Conservation (phyloP, 208 protist species). For the Crithidia thermophila region DNA sequence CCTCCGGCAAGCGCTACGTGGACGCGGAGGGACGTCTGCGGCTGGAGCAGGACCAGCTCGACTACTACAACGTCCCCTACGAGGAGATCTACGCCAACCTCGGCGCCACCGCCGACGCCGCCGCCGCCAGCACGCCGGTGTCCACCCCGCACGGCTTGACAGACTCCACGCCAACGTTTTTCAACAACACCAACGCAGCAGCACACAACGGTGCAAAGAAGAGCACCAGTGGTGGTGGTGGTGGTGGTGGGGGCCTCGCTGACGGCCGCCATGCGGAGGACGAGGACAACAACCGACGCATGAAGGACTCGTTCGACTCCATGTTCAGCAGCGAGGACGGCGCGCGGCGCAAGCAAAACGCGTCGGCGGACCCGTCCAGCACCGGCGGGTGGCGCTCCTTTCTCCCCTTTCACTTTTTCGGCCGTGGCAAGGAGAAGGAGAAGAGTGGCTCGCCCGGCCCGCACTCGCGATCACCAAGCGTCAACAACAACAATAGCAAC, state of each 20-base stretch:
- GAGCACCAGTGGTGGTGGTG: too few species aligned
- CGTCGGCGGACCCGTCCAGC: background rate
- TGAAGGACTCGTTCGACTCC: background rate
- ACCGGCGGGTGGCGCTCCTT: slow-evolving; percentile 8
- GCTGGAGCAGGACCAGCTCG: slow-evolving; percentile 12
- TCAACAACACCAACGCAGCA: background rate
- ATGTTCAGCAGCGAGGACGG: background rate
- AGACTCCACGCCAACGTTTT: background rate
- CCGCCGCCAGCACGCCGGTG: background rate
- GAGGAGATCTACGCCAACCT: slow-evolving; percentile 14
- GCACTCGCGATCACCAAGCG: background rate
- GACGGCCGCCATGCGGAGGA: too few species aligned
- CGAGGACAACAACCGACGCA: background rate
- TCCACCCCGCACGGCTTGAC: background rate
- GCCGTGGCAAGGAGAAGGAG: background rate
- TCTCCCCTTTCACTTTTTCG: slow-evolving; percentile 12
- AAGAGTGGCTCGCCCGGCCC: background rate
- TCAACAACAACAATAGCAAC: background rate
- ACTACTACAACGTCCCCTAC: slow-evolving; percentile 31
- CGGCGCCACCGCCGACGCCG: background rate
- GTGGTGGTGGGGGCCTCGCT: too few species aligned
- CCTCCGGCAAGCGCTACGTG: slow-evolving; percentile 17
- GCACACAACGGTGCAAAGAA: background rate
- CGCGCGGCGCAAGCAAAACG: background rate
- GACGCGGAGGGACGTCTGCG: slow-evolving; percentile 17